Base-by-base conservation (phyloP, 345 rosid species). In the Gossypium bickii region DNA sequence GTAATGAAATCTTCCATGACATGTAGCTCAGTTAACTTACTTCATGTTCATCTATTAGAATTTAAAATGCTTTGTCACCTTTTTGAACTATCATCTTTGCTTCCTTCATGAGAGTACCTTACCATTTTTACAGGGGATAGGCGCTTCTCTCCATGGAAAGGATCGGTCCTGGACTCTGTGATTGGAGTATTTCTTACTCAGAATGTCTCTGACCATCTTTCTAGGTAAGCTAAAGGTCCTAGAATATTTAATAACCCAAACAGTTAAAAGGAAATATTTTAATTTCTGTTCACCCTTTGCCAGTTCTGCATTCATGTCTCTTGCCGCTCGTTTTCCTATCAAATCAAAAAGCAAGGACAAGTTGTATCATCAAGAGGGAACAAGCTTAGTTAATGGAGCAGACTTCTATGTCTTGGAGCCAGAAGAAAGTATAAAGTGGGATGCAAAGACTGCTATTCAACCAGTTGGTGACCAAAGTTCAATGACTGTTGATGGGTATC, bases 151-250 rank as follows among this genome's bases (percentile, higher is more conserved):
- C 89, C 83, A 64, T 96, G 98, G 99, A 96, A 96, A 64, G 99
- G 98, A 74, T 96, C 99, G 1, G 97, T 90, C 29, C 92, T 96
- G 56, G 99, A 96, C 85, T 96, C 98, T 5, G 98, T 96, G 4
- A 86, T 93, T 68, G 98, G 99, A 73, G 99, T 96, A 22, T 96
- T 96, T 81, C 97, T 96, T 12, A 96, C 99, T 27, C 98, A 96
- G 74, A 96, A 96, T 74, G 99, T 96, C 75, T 92, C 98, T 17
- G 98, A 93, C 76, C 98, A 93, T 80, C 90, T 93, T 57, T 93
- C 98, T 34, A 93, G 98, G 99, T 93, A 69, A 83, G 67, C 17
- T 70, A 61, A 70, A 70, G 25, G 7, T 62, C 27, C 57, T 47
- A 59, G 24, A 52, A 4, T 53, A 71, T 67, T 41, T 47, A 60